Percentiles rank a stretch among this genome's conserved stretches.
These are phyloP conservation scores for Pogostemon cablin DNA, from an alignment of 257 asterid genomes.

Conservation along the genomic window DNA sequence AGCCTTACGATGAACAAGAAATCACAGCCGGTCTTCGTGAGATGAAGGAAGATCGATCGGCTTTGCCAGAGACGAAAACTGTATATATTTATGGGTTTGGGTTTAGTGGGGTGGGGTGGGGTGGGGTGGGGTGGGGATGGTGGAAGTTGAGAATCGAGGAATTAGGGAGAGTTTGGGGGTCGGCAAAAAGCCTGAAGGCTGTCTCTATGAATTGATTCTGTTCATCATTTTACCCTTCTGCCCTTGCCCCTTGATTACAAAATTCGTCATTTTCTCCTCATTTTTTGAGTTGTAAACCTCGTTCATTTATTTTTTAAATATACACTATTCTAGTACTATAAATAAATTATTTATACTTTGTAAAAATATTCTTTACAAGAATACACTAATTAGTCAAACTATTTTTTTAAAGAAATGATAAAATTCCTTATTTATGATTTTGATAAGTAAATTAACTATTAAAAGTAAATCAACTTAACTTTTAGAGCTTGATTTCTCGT, in stretches of 20 bases:
- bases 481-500: too few relatives aligned
- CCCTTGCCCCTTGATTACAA: neutral
- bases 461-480: too few relatives aligned
- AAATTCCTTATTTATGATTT: too few relatives aligned
- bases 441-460: too few relatives aligned
- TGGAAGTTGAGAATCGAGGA: neutral
- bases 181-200: slow-evolving; percentile 35
- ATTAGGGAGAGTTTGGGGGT: slow-evolving; percentile 35
- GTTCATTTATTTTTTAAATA: too few relatives aligned
- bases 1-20: slow-evolving; percentile 34
- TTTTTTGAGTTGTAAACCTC: neutral
- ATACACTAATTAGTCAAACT: too few relatives aligned
- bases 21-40: slow-evolving; percentile 24
- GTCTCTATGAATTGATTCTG: slow-evolving; percentile 22
- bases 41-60: slow-evolving; percentile 34
- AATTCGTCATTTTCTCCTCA: neutral
- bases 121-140: neutral
- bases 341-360: too few relatives aligned
- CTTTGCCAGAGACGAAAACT: slow-evolving; percentile 16
- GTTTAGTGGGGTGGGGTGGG: neutral
- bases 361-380: too few relatives aligned
- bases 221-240: slow-evolving; percentile 1
- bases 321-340: too few relatives aligned
- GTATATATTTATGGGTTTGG: slow-evolving; percentile 22
- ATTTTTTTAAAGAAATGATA: too few relatives aligned